phyloP scores from a whole-genome alignment of 495 filamentous ascomycete species.

The Penicillium maclennaniae region DNA sequence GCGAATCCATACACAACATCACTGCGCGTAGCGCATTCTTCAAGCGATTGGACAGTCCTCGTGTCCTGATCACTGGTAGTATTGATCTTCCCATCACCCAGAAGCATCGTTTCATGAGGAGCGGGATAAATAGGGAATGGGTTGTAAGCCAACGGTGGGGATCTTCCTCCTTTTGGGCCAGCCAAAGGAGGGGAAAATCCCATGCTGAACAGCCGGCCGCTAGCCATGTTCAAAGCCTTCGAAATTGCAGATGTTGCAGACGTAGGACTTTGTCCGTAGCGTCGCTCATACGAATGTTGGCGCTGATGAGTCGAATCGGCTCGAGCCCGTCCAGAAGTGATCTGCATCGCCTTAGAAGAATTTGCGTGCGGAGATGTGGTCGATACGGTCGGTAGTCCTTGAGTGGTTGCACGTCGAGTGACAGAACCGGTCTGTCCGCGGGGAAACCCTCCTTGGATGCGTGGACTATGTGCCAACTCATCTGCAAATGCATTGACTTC shows the following conservation, averaged over 20 bases:
- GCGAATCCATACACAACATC: conserved; percentile 96
- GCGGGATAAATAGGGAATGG: conserved; percentile 83
- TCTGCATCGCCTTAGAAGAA: conserved; percentile 61
- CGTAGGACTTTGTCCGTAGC: conserved; percentile 69
- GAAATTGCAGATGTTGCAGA: conserved; percentile 85
- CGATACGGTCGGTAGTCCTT: conserved; percentile 48
- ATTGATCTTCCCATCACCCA: conserved; percentile 63
- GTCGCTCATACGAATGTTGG: conserved; percentile 73
- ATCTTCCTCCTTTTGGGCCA: conserved; percentile 61
- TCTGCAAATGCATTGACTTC: conserved; percentile 98
- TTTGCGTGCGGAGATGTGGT: conserved; percentile 32
- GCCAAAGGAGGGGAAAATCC: conserved; percentile 67
- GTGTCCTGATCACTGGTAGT: conserved; percentile 73
- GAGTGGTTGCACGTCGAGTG: conserved; percentile 66
- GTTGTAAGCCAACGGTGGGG: conserved; percentile 73
- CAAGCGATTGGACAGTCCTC: conserved; percentile 71
- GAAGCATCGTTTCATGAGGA: conserved; percentile 56
- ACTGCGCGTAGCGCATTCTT: conserved; percentile 86
- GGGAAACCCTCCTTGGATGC: conserved; percentile 43
- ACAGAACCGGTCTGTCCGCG: conserved; percentile 45
- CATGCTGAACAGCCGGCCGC: conserved; percentile 74
- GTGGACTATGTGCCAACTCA: conserved; percentile 77
- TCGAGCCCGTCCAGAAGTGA: conserved; percentile 57
- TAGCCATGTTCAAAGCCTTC: conserved; percentile 92
- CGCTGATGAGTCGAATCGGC: conserved; percentile 62